Evolutionary conservation across 495 filamentous ascomycete genomes (phyloP).

Genomic region (Penicillium flavigenum): DNA sequence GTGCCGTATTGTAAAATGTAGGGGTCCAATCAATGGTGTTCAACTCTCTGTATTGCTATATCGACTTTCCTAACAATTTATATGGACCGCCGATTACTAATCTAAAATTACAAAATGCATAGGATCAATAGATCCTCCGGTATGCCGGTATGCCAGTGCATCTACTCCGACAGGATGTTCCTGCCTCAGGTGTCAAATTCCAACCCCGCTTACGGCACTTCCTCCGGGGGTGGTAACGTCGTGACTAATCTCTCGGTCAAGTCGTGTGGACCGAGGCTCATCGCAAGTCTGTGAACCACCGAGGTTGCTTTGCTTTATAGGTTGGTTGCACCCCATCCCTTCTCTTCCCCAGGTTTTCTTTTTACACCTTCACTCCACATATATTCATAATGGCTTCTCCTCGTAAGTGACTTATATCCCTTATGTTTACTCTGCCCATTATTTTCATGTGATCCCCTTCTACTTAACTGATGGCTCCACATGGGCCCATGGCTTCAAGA

Average conservation of each 20-base stretch:
- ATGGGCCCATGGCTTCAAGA: neutral
- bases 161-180: too few species aligned
- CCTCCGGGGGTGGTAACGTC: neutral
- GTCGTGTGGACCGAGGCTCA: slow-evolving; percentile 21
- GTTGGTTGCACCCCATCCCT: slow-evolving; percentile 2
- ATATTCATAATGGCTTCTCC: slow-evolving; percentile 70
- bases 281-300: slow-evolving; percentile 14
- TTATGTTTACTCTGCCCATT: slow-evolving; percentile 4
- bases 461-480: neutral
- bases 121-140: too few species aligned
- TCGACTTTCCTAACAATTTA: too few species aligned
- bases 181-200: slow-evolving; percentile 3
- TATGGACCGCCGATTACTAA: too few species aligned
- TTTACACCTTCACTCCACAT: slow-evolving; percentile 18
- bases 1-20: too few species aligned
- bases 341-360: slow-evolving; percentile 24
- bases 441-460: slow-evolving; percentile 20
- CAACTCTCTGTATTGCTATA: too few species aligned
- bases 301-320: slow-evolving; percentile 21
- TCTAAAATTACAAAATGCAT: too few species aligned
- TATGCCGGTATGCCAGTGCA: too few species aligned
- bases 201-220: slow-evolving; percentile 6
- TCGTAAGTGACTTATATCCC: slow-evolving; percentile 55
- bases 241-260: slow-evolving; percentile 13
- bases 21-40: too few species aligned